phyloP scores from a whole-genome alignment of 2,329 filamentous ascomycete genomes.

The Penicillium rolfsii region DNA sequence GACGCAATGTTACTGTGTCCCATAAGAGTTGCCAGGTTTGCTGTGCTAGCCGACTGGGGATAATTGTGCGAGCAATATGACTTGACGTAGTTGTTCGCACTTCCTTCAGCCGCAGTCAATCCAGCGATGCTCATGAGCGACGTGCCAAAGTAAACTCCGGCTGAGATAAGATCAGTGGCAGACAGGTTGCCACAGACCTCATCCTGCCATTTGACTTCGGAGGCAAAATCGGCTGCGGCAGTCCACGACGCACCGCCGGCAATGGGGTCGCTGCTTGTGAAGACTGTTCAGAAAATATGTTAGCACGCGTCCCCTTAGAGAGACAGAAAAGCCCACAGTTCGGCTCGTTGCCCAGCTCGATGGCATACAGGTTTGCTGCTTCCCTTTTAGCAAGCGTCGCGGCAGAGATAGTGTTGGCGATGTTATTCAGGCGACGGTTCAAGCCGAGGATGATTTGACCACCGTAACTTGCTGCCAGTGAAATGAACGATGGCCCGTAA shows the following conservation, averaged over 20 bases:
- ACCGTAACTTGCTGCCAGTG: slow-evolving; percentile 53
- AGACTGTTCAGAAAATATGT: slow-evolving; percentile 23
- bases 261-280: slow-evolving; percentile 30
- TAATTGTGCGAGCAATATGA: slow-evolving; percentile 56
- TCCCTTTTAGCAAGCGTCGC: slow-evolving; percentile 50
- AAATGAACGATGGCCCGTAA: slow-evolving; percentile 58
- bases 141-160: slow-evolving; percentile 42
- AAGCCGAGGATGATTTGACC: slow-evolving; percentile 57
- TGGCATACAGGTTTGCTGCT: slow-evolving; percentile 57
- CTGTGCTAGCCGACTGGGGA: slow-evolving; percentile 45
- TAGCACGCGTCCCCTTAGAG: not conserved
- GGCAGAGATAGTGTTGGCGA: slow-evolving; percentile 59
- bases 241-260: slow-evolving; percentile 35
- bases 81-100: slow-evolving; percentile 44
- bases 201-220: slow-evolving; percentile 41
- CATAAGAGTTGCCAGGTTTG: slow-evolving; percentile 50
- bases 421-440: slow-evolving; percentile 58
- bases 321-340: slow-evolving; percentile 49
- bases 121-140: slow-evolving; percentile 43
- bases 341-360: slow-evolving; percentile 63
- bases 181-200: slow-evolving; percentile 37
- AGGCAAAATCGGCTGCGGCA: slow-evolving; percentile 38
- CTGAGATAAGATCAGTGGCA: slow-evolving; percentile 34
- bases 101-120: slow-evolving; percentile 43
- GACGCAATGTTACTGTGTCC: slow-evolving; percentile 48